Percentiles rank a stretch among this genome's conserved stretches.
Evolutionary conservation across 2,329 filamentous ascomycete species (phyloP).

Genomic region (Fusarium musae): DNA sequence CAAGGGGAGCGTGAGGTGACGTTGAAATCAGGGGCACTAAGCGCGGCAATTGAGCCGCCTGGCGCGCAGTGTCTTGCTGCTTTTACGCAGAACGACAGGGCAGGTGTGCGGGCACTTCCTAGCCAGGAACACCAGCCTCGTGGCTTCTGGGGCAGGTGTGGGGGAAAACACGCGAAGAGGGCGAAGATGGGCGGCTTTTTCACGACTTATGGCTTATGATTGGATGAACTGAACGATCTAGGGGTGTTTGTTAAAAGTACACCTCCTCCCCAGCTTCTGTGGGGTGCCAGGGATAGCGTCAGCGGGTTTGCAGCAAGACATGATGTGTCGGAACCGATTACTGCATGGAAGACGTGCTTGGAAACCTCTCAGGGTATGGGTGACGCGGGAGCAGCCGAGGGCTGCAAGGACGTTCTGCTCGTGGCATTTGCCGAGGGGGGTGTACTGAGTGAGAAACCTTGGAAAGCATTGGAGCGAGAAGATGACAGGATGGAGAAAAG

Average conservation of each 20-base stretch:
- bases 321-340: slow-evolving; percentile 38
- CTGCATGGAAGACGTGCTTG: slow-evolving; percentile 34
- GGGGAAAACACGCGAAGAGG: slow-evolving; percentile 25
- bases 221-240: slow-evolving; percentile 55
- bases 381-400: slow-evolving; percentile 44
- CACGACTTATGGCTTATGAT: slow-evolving; percentile 66
- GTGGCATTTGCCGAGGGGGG: slow-evolving; percentile 34
- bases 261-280: slow-evolving; percentile 51
- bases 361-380: slow-evolving; percentile 34
- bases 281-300: slow-evolving; percentile 41
- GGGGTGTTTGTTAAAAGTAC: slow-evolving; percentile 56
- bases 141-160: slow-evolving; percentile 44
- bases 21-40: slow-evolving; percentile 44
- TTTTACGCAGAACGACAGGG: slow-evolving; percentile 49
- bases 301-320: slow-evolving; percentile 36
- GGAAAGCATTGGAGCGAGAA: slow-evolving; percentile 34
- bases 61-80: slow-evolving; percentile 55
- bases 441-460: slow-evolving; percentile 35
- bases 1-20: slow-evolving; percentile 43
- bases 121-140: slow-evolving; percentile 42
- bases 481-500: slow-evolving; percentile 27
- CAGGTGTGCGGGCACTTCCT: slow-evolving; percentile 42
- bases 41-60: slow-evolving; percentile 51
- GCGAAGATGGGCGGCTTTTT: slow-evolving; percentile 51
- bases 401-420: slow-evolving; percentile 33